Evolutionary conservation across 2,329 filamentous ascomycete genomes (phyloP).

Genomic region (Pseudogymnoascus sp.): DNA sequence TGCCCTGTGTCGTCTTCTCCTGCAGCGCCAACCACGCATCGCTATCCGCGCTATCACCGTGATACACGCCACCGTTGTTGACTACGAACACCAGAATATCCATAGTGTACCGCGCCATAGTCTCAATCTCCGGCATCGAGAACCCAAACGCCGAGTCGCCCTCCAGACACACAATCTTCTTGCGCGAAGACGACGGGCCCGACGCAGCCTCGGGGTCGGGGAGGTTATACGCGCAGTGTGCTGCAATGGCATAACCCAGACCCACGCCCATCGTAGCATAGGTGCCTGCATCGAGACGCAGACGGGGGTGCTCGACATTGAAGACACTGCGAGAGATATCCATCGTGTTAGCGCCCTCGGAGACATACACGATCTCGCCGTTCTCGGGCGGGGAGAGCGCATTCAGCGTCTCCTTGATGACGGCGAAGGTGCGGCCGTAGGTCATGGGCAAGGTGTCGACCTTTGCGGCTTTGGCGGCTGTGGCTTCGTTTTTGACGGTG

Average conservation of each 20-base stretch:
- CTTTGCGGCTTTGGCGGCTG: conserved; percentile 36
- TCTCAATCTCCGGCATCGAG: conserved; percentile 48
- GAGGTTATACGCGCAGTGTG: conserved; percentile 47
- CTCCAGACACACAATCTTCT: conserved; percentile 50
- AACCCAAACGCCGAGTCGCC: conserved; percentile 51
- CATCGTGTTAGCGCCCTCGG: conserved; percentile 55
- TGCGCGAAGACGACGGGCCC: conserved; percentile 26
- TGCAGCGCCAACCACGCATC: conserved; percentile 40
- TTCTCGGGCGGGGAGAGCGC: conserved; percentile 36
- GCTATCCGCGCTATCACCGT: conserved; percentile 34
- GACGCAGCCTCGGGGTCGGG: conserved; percentile 29
- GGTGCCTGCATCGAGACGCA: conserved; percentile 50
- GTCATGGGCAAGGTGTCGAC: conserved; percentile 37
- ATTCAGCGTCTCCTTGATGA: conserved; percentile 45
- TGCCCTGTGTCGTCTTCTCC: conserved; percentile 29
- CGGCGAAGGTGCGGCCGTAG: conserved; percentile 44
- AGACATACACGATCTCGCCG: conserved; percentile 47
- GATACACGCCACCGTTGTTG: conserved; percentile 48
- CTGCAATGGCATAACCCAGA: conserved; percentile 49
- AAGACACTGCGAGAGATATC: conserved; percentile 51
- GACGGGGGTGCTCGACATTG: conserved; percentile 45
- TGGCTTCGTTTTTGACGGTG: conserved; percentile 41
- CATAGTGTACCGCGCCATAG: conserved; percentile 47
- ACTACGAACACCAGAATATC: conserved; percentile 48
- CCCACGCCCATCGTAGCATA: conserved; percentile 55